Evolutionary conservation across 2,329 filamentous ascomycete species (phyloP), one percentile per base, ranked within the genome.

Genomic region (Hypoxylon sp.): DNA sequence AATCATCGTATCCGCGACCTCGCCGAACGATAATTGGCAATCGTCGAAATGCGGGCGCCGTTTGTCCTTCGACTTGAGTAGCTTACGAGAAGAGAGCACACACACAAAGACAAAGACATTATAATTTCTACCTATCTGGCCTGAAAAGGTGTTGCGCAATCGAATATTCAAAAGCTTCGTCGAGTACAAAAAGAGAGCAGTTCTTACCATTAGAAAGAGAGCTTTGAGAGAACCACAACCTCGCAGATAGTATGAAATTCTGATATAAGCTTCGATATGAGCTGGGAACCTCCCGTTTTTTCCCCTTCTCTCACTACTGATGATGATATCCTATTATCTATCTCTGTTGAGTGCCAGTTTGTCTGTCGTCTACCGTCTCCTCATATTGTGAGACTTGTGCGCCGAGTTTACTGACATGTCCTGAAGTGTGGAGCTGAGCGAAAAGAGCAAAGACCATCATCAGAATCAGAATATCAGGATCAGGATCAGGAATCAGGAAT

Each of bases 181-280:
- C 68, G 67, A 70, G 70, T 65, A 72, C 63, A 68, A 50, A 63
- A 51, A 53, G 65, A 72, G 65, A 72, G 63, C 62, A 70, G 63
- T 22, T 37, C 24, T 48, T 48, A 67, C 70, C 67, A 61, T 63
- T 73, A 31, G 29, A 31, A 17, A 70, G 65, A 67, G 68, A 73
- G 63, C 67, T 66, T 74, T 68, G 70, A 74, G 68, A 73, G 68
- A 68, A 76, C 64, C 64, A 73, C 65, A 75, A 75, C 74, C 67
- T 74, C 72, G 72, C 76, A 78, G 74, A 76, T 78, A 78, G 76
- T 68, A 76, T 72, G 61, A 70, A 77, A 77, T 74, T 70, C 71
- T 70, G 73, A 73, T 70, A 66, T 67, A 67, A 70, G 68, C 69
- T 71, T 73, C 70, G 11, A 24, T 31, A 31, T 19, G 63, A 74